Percentiles rank a stretch among this genome's conserved stretches.
Evolutionary conservation across 1,284 basidiomycete species (phyloP).

Genomic region (Mycena sp.): DNA sequence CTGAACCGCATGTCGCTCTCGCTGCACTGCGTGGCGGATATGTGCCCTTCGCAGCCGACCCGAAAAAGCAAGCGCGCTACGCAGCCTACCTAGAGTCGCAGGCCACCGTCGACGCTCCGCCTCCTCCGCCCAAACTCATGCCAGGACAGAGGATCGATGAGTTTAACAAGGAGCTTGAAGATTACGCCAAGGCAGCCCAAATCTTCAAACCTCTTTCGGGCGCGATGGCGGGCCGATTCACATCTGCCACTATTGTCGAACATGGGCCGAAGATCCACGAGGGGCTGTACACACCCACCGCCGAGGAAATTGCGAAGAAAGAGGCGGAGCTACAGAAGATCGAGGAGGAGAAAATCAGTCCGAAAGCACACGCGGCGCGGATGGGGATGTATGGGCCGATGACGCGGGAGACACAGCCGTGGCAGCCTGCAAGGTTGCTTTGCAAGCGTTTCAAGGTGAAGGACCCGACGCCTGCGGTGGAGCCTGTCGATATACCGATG

Average conservation of each 20-base stretch:
- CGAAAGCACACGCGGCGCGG: constrained; percentile 83
- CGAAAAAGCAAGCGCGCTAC: constrained; percentile 87
- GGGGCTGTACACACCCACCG: constrained; percentile 76
- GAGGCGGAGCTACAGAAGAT: constrained; percentile 57
- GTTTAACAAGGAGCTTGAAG: constrained; percentile 84
- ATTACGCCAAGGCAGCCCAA: constrained; percentile 87
- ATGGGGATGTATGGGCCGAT: constrained; percentile 89
- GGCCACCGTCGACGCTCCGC: constrained; percentile 15
- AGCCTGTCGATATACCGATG: constrained; percentile 34
- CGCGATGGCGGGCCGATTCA: constrained; percentile 94
- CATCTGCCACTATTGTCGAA: constrained; percentile 75
- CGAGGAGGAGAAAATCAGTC: constrained; percentile 68
- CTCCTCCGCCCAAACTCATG: constrained; percentile 56
- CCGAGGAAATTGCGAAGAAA: constrained; percentile 53
- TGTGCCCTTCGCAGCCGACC: constrained; percentile 87
- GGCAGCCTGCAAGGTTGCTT: constrained; percentile 84
- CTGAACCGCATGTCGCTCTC: constrained; percentile 83
- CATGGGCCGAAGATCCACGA: constrained; percentile 72
- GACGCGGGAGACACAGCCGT: constrained; percentile 79
- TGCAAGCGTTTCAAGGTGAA: constrained; percentile 96
- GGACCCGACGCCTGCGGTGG: constrained; percentile 72
- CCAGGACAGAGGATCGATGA: constrained; percentile 71
- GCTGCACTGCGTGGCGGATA: constrained; percentile 86
- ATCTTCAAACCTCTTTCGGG: constrained; percentile 94
- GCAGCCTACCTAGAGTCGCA: constrained; percentile 84